Base-by-base conservation (phyloP, 192 early-diverging fungal genomes). In the Coemansia sp. region DNA sequence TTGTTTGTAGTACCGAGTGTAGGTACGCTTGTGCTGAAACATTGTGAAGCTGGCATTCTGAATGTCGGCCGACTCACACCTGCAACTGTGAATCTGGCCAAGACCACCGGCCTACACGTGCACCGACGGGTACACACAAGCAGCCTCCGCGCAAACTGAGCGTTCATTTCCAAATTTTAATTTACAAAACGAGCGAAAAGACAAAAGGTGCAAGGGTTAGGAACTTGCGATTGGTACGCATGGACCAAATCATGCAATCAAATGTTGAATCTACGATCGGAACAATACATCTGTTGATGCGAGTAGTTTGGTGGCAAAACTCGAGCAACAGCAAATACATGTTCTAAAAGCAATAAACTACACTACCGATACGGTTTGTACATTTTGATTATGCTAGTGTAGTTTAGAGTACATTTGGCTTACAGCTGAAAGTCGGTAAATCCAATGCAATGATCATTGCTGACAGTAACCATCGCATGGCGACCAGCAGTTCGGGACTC, bases 391-490 rank as follows among this genome's bases (percentile, higher is more conserved):
- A 35, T 35, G 31, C 31, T 35, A 35, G 31, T 35, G 31, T 35
- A 35, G 31, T 35, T 35, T 35, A 35, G 8, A 7, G 6, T 35
- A 35, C 31, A 35, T 35, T 35, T 35, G 31, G 31, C 8, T 53
- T 8, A 55, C 19, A 31, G 1, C 7, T 38, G 6, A 57, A 35
- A 57, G 6, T 55, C 23, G 5, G 74, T 68, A 19, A 77, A 77
- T 11, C 69, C 74, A 51, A 77, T 68, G 35, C 59, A 61, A 35
- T 59, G 62, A 62, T 77, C 74, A 19, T 53, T 55, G 37, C 69
- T 43, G 3, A 53, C 37, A 0, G 69, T 71, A 5, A 77, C 69
- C 57, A 77, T 64, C 6, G 52, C 55, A 4, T 64, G 56, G 19
- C n/a, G 12, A 23, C 57, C 57, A 6, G 61, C 21, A 3, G 16